Conservation (phyloP, 371 early-diverging fungal species). For the Mortierella sp. region DNA sequence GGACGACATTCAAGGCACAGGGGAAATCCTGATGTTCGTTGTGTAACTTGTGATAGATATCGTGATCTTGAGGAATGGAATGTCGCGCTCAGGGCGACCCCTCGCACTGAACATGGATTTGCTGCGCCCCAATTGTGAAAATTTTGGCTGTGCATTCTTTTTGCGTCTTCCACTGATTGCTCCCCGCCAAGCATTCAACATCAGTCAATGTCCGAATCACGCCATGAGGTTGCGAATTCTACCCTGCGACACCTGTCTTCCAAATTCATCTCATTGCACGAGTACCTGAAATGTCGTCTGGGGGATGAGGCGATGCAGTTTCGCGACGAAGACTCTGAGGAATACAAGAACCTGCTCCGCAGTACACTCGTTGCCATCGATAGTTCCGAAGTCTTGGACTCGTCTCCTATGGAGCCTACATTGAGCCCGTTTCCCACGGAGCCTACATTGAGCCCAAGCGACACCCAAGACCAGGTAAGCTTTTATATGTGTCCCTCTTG, state of each 20-base stretch:
- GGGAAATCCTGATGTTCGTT: slow-evolving; percentile 1
- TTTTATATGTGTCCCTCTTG: too few relatives aligned
- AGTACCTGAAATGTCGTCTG: slow-evolving; percentile 16
- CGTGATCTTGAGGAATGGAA: too few relatives aligned
- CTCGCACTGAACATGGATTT: too few relatives aligned
- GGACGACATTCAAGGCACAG: slow-evolving; percentile 10
- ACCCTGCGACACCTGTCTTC: slow-evolving; percentile 33
- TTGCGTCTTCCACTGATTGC: too few relatives aligned
- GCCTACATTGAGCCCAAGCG: too few relatives aligned
- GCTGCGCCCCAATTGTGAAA: too few relatives aligned
- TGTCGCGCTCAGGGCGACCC: too few relatives aligned
- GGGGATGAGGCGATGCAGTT: neutral
- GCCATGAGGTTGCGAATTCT: slow-evolving; percentile 24
- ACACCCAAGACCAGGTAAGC: slow-evolving; percentile 13
- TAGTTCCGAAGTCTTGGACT: neutral
- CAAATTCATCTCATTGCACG: slow-evolving; percentile 12
- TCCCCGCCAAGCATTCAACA: neutral
- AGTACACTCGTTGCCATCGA: slow-evolving; percentile 26
- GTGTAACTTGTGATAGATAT: too few relatives aligned
- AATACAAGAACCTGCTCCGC: slow-evolving; percentile 24
- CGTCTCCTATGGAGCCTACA: too few relatives aligned
- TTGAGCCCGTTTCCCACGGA: too few relatives aligned
- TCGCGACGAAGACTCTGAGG: slow-evolving; percentile 11
- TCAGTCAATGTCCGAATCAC: neutral
- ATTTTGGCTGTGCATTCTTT: neutral